Conservation (phyloP, 345 rosid species). For the Nephelium lappaceum region DNA sequence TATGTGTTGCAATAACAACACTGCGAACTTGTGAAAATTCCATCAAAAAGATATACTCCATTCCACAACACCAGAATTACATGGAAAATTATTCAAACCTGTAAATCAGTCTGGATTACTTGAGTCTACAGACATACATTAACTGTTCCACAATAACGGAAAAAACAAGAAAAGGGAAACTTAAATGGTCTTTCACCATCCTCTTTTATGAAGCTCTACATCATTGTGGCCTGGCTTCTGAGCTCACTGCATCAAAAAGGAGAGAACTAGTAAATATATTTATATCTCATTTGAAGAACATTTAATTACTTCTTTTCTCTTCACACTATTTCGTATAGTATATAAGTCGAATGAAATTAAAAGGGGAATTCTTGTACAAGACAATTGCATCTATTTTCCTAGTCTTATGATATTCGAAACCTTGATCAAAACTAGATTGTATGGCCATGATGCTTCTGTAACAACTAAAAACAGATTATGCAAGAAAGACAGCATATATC, state of each 20-base stretch:
- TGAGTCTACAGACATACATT: neutral
- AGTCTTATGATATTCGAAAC: neutral
- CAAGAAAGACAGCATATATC: neutral
- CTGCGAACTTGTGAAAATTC: neutral
- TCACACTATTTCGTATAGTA: neutral
- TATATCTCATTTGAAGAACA: neutral
- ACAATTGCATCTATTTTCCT: neutral
- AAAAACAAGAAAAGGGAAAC: neutral
- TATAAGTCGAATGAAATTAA: neutral
- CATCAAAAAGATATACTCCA: neutral
- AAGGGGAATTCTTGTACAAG: neutral
- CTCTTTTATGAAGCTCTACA: neutral
- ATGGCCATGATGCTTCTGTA: neutral
- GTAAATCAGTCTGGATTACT: neutral
- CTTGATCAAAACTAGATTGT: neutral
- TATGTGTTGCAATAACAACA: neutral
- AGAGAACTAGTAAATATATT: neutral
- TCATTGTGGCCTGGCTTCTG: neutral
- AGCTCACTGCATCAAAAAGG: slow-evolving; percentile 6
- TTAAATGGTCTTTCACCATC: neutral
- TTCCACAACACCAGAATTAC: neutral
- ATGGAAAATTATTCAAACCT: slow-evolving; percentile 9
- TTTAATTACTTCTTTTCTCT: neutral
- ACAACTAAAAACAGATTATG: neutral
- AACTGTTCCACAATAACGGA: neutral